Base-by-base conservation (phyloP, 768 basidiomycete genomes). In the Boletus edulis region DNA sequence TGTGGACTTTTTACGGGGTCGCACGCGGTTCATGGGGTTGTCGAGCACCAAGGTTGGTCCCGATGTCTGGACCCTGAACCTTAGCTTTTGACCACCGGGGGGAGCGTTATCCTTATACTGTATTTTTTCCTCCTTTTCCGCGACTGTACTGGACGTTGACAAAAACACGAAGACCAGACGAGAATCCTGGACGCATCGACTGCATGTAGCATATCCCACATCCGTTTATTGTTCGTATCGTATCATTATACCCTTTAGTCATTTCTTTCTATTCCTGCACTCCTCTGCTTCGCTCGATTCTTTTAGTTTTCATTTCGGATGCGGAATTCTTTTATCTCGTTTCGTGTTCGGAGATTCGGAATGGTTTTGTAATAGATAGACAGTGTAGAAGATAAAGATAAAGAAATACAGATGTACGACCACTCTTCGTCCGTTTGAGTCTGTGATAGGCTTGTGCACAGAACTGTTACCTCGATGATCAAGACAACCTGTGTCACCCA, bases 1-100 rank as follows among this genome's bases (percentile, higher is more conserved):
- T 47, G 74, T 85, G 0, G 84, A 86, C 65, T 84, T 82, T 60
- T 66, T 86, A 46, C 65, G 72, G 46, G 74, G 67, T 22, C 68
- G 65, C 17, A 74, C 67, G 3, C 73, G 67, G 60, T 78, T 85
- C 66, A 76, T 74, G 55, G 83, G 83, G 17, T 53, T 82, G 35
- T 70, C 75, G 8, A 72, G 76, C 57, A 71, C 66, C 48, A 65
- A 64, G 46, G 60, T 69, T 0, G 69, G 69, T 4, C 71, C 73
- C 7, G 74, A 79, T 34, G 70, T 70, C 2, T 73, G 80, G 72
- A 13, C 44, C 34, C 29, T 72, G 10, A 72, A 72, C 60, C 62
- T 70, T 5, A 53, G 57, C 44, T 35, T 35, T 14, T 72, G 60
- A 70, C 14, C 24, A 5, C 5, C 13, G 27, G 18, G 50, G n/a